Evolutionary conservation across 257 asterid genomes (phyloP), one percentile per base, ranked within the genome.

Genomic region (Capsicum rhomboideum): DNA sequence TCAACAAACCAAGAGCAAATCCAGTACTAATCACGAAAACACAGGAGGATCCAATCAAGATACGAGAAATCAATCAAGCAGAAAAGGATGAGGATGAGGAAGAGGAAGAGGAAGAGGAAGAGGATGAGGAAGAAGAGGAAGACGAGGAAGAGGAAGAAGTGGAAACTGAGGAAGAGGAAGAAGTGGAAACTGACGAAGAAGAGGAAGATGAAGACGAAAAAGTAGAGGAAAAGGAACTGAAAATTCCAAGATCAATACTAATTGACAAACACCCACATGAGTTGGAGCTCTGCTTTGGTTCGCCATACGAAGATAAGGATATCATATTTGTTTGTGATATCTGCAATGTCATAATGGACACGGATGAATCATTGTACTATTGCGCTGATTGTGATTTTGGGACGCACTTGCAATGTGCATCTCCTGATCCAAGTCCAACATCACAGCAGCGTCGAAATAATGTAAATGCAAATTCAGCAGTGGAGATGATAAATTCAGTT

Each of bases 381-480:
- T 84, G 86, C 20, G 71, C 78, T 31, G 69, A 23, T 26, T 78
- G 86, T 78, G 86, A 84, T 78, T 84, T 63, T 18, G 86, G 40
- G 59, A 18, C 80, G n/a, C 86, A 84, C 64, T 79, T 84, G 55
- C 34, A 26, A 4, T 78, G 80, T 78, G 82, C 81, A 23, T 46
- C 14, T 23, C 80, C 23, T 46, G 56, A 44, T 2, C n/a, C 13
- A 44, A 11, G 13, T 42, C 80, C 21, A 1, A 12, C 11, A 46
- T 44, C 58, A 74, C 23, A 46, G 2, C 23, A 23, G 9, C n/a
- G 40, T 42, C 7, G 18, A 44, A 37, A 18, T 68, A 74, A 31
- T 71, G 6, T 18, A 71, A 42, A 42, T 40, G 14, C 3, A 82
- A 26, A 40, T 55, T 34, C 46, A 83, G 16, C 53, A 46, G 34